Conservation (phyloP, 345 rosid species). For the Syzygium jambos region DNA sequence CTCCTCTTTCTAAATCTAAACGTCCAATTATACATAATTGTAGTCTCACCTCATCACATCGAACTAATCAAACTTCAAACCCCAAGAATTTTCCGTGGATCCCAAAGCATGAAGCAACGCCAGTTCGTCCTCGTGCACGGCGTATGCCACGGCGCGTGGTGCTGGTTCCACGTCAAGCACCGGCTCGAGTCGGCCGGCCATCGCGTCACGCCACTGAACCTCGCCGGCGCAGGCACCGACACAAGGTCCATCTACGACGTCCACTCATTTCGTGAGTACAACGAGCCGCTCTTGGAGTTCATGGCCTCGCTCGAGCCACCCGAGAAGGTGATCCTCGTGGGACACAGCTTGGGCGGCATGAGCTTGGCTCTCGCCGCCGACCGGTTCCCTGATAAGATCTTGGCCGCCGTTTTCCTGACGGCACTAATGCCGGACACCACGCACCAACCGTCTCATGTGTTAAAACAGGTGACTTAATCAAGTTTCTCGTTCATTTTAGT, state of each 20-base stretch:
- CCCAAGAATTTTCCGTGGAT: background rate
- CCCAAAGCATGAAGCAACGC: background rate
- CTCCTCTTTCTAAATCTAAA: background rate
- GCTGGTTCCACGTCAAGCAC: slow-evolving; percentile 59
- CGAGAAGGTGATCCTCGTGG: slow-evolving; percentile 51
- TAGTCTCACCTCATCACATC: background rate
- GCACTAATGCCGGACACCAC: slow-evolving; percentile 25
- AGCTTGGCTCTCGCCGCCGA: slow-evolving; percentile 27
- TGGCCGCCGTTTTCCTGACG: slow-evolving; percentile 21
- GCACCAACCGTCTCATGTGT: slow-evolving; percentile 16
- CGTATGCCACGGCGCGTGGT: slow-evolving; percentile 55
- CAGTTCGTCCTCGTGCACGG: slow-evolving; percentile 64
- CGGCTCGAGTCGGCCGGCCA: slow-evolving; percentile 35
- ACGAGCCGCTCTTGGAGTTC: slow-evolving; percentile 34
- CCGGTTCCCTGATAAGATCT: slow-evolving; percentile 19
- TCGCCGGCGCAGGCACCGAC: slow-evolving; percentile 47
- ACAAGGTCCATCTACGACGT: slow-evolving; percentile 29
- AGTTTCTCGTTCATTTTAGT: background rate
- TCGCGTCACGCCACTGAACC: slow-evolving; percentile 38
- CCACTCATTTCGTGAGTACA: slow-evolving; percentile 24
- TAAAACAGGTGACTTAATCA: slow-evolving; percentile 14
- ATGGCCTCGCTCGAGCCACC: slow-evolving; percentile 19
- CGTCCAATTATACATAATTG: background rate
- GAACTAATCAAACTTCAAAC: background rate
- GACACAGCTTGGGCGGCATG: slow-evolving; percentile 70